Evolutionary conservation across 1,139 yeast species (phyloP).

Genomic region (Schwanniomyces etchellsii): DNA sequence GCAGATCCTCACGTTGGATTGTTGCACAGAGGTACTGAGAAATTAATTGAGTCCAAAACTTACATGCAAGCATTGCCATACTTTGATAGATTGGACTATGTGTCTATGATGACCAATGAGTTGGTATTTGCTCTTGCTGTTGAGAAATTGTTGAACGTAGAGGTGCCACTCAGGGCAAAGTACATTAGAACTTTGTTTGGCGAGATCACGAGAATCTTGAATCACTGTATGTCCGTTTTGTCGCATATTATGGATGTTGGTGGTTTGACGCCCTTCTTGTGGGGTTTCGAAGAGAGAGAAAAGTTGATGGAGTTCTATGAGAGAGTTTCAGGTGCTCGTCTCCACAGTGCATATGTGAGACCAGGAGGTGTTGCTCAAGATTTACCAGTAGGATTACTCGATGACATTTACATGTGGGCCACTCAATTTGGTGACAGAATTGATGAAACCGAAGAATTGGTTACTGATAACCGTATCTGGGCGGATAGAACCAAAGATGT

Average conservation of each 20-base stretch:
- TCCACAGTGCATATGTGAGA: constrained; percentile 83
- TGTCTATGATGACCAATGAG: constrained; percentile 91
- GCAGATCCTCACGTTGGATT: constrained; percentile 88
- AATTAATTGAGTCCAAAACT: constrained; percentile 78
- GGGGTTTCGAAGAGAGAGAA: constrained; percentile 95
- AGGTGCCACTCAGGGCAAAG: constrained; percentile 79
- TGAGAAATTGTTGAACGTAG: constrained; percentile 79
- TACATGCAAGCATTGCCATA: constrained; percentile 85
- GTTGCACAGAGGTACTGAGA: constrained; percentile 85
- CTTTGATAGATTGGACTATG: constrained; percentile 85
- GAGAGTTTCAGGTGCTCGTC: constrained; percentile 86
- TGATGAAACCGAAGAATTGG: constrained; percentile 85
- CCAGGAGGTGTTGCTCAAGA: constrained; percentile 94
- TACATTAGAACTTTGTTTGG: constrained; percentile 84
- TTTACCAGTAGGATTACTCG: constrained; percentile 78
- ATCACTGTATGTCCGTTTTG: constrained; percentile 82
- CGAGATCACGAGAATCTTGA: constrained; percentile 78
- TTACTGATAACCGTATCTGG: constrained; percentile 92
- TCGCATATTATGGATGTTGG: constrained; percentile 96
- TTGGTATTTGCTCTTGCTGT: constrained; percentile 81
- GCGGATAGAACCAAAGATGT: constrained; percentile 79
- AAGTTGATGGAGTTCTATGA: constrained; percentile 91
- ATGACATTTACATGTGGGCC: constrained; percentile 94
- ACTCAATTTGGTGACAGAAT: constrained; percentile 92
- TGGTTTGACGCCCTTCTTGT: constrained; percentile 86